Evolutionary conservation across 257 asterid species (phyloP).

Genomic region (Eucommia ulmoides): DNA sequence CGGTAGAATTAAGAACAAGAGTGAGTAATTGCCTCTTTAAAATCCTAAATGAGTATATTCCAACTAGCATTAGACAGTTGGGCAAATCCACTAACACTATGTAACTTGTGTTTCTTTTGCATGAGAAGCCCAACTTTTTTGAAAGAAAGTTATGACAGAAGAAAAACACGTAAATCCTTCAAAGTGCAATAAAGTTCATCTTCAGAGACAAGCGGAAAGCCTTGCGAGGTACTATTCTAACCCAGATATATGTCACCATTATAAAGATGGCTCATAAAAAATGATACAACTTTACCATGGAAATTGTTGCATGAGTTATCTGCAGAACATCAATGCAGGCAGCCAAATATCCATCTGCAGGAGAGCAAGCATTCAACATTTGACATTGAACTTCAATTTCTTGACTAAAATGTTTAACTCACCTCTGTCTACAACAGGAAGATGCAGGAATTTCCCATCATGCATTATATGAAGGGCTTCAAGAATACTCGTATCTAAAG

Average conservation of each 20-base stretch:
- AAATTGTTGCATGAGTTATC: slow-evolving; percentile 83
- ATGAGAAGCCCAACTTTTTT: too few species aligned
- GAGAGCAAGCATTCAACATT: slow-evolving; percentile 7
- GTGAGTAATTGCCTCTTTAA: too few species aligned
- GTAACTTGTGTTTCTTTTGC: too few species aligned
- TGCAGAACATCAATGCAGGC: slow-evolving; percentile 87
- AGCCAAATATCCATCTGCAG: slow-evolving; percentile 62
- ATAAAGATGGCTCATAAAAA: not conserved
- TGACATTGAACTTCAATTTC: not conserved
- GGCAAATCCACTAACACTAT: too few species aligned
- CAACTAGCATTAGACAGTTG: too few species aligned
- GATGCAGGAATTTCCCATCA: slow-evolving; percentile 78
- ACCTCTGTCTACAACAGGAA: slow-evolving; percentile 88
- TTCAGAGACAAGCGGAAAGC: not conserved
- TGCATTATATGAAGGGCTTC: slow-evolving; percentile 93
- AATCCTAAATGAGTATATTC: too few species aligned
- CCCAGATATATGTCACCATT: not conserved
- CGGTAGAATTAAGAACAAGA: too few species aligned
- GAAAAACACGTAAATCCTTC: not conserved
- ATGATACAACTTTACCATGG: slow-evolving; percentile 46
- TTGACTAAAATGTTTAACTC: slow-evolving; percentile 10
- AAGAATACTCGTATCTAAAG: slow-evolving; percentile 75
- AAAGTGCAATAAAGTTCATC: not conserved
- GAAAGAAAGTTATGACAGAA: too few species aligned
- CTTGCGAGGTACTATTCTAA: not conserved